Evolutionary conservation across 1,284 basidiomycete species (phyloP).

Genomic region (Thelephora terrestris): DNA sequence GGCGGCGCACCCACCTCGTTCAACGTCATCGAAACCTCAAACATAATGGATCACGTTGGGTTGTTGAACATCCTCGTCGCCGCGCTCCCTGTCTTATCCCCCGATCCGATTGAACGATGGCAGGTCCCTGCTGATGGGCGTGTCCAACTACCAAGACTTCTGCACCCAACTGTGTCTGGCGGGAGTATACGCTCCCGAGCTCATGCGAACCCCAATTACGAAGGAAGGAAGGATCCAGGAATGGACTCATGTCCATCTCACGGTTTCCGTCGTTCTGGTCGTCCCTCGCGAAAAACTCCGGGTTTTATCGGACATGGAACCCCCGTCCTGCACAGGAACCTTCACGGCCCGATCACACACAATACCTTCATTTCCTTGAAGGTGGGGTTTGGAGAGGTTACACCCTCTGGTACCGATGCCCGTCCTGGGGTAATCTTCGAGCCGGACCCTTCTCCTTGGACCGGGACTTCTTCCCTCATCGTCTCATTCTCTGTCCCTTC

Average conservation of each 20-base stretch:
- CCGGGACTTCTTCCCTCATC: constrained; percentile 24
- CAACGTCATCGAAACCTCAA: constrained; percentile 14
- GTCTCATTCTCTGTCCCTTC: constrained; percentile 25
- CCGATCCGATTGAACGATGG: constrained; percentile 13
- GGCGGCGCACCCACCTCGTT: constrained; percentile 9
- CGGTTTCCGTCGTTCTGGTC: constrained; percentile 24
- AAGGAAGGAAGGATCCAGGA: constrained; percentile 15
- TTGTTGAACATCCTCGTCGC: constrained; percentile 31
- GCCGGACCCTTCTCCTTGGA: constrained; percentile 23
- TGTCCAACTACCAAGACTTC: constrained; percentile 26
- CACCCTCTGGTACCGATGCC: constrained; percentile 16
- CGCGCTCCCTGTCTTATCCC: constrained; percentile 8
- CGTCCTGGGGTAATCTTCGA: constrained; percentile 20
- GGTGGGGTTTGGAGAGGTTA: constrained; percentile 22
- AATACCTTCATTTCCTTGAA: constrained; percentile 24
- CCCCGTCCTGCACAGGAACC: constrained; percentile 21
- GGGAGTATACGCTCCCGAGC: constrained; percentile 18
- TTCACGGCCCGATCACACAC: constrained; percentile 14
- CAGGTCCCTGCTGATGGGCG: constrained; percentile 21
- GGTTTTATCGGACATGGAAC: constrained; percentile 17
- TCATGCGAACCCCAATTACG: constrained; percentile 1
- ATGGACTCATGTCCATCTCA: constrained; percentile 23
- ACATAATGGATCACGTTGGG: constrained; percentile 12
- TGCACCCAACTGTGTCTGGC: constrained; percentile 23
- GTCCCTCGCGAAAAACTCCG: constrained; percentile 25